A percentile compares a stretch with the other conserved stretches of the same genome.
Evolutionary conservation across 768 basidiomycete genomes (phyloP).

Genomic region (Pleurotus citrinopileatus): DNA sequence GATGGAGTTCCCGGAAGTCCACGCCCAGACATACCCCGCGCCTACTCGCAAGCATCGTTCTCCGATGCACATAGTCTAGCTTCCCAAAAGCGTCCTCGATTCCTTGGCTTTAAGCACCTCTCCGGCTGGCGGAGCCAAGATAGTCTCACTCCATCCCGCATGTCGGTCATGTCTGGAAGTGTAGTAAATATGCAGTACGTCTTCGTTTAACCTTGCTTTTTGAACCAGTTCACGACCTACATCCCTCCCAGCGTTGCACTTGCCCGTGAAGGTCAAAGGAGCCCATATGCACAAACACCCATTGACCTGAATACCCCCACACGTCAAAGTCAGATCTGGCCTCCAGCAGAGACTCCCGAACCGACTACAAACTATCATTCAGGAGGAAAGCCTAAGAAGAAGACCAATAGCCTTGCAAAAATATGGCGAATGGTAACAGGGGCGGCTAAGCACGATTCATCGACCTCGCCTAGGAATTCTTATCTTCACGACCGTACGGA

Average conservation of each 20-base stretch:
- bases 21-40: constrained; percentile 58
- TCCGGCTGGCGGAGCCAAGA: constrained; percentile 77
- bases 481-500: constrained; percentile 44
- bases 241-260: constrained; percentile 60
- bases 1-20: constrained; percentile 38
- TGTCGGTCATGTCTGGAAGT: constrained; percentile 80
- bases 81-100: constrained; percentile 68
- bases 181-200: constrained; percentile 94
- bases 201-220: constrained; percentile 4
- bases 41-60: constrained; percentile 77
- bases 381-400: constrained; percentile 66
- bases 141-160: constrained; percentile 76
- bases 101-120: constrained; percentile 75
- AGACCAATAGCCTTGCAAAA: constrained; percentile 73
- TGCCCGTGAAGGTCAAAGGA: constrained; percentile 55
- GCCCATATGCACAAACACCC: constrained; percentile 25
- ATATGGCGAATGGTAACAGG: constrained; percentile 81
- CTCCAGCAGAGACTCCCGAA: constrained; percentile 26
- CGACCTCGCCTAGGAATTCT: constrained; percentile 25
- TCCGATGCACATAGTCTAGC: constrained; percentile 74
- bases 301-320: constrained; percentile 34
- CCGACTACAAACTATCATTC: constrained; percentile 13
- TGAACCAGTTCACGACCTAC: constrained; percentile 13
- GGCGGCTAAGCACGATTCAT: constrained; percentile 38
- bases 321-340: constrained; percentile 56